These are phyloP conservation scores for Dictyostelium firmibasis DNA, from an alignment of 78 protist species.

Conservation along the genomic window DNA sequence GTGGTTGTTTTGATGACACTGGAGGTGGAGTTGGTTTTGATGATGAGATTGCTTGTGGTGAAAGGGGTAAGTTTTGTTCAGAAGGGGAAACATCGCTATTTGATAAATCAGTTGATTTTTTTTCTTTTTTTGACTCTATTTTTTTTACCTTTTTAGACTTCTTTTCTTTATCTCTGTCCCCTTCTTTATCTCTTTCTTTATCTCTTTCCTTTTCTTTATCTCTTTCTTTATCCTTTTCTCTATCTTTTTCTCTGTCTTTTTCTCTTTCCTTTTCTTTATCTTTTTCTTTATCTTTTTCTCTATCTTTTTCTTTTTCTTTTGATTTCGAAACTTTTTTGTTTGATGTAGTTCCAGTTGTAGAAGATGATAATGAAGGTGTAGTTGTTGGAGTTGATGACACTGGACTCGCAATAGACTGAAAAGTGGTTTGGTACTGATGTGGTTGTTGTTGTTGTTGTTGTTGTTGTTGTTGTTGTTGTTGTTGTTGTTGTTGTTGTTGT, in stretches of 20 bases:
- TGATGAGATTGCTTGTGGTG: neutral
- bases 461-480: neutral
- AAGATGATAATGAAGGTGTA: neutral
- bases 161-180: neutral
- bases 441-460: neutral
- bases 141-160: neutral
- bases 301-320: constrained; percentile 5
- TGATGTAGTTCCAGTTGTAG: neutral
- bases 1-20: neutral
- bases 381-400: neutral
- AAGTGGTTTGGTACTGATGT: neutral
- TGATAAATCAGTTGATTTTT: neutral
- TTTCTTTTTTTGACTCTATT: neutral
- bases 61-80: neutral
- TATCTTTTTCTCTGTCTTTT: neutral
- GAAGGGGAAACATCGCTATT: neutral
- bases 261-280: neutral
- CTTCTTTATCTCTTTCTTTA: neutral
- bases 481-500: neutral
- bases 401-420: neutral
- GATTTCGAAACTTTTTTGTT: neutral
- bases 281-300: neutral
- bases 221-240: neutral
- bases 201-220: neutral
- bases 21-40: neutral